Base-by-base conservation (phyloP, 2,329 filamentous ascomycete species). In the Scytalidium lignicola region DNA sequence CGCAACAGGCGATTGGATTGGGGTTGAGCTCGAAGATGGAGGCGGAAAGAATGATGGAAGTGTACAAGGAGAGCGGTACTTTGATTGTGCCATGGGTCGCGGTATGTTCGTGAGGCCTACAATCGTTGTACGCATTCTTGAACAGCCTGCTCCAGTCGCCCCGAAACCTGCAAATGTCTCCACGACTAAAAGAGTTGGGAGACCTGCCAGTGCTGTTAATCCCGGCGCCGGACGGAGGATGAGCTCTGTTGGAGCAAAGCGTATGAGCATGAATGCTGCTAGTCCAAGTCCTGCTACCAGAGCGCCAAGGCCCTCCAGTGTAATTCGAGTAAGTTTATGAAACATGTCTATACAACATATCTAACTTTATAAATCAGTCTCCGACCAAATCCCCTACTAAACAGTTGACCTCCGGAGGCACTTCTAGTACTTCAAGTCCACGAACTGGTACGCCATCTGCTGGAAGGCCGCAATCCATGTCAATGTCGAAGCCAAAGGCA, bases 21-120 rank as follows among this genome's bases (percentile, higher is more conserved):
- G 92, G 55, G 80, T 97, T 51, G 91, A 96, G 72, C 80, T 97
- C 49, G 83, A 90, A 46, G 86, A 89, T 43, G 75, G 84, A 47
- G 81, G 79, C 18, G 92, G 93, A 26, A 97, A 97, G 74, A 97
- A 97, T 61, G 90, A 97, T 75, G 92, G 92, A 56, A 86, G 87
- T 48, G 89, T 97, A 43, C 82, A 92, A 67, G 91, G 90, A 53
- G 80, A 89, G 64, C 77, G 89, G 18, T 97, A 97, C 66, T 97
- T 96, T 60, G 82, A 91, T 44, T 97, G 92, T 70, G 78, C 65
- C 68, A 85, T 79, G 81, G 89, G 75, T 39, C 74, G 75, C 55
- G 83, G 83, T 63, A 93, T 99, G 82, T 97, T 99, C 62, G 80
- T 96, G 48, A 81, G 88, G 54, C 84, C 89, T 23, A 72, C 79